Evolutionary conservation across 139 green algal genomes (phyloP).

Genomic region (Tetraselmis striata): DNA sequence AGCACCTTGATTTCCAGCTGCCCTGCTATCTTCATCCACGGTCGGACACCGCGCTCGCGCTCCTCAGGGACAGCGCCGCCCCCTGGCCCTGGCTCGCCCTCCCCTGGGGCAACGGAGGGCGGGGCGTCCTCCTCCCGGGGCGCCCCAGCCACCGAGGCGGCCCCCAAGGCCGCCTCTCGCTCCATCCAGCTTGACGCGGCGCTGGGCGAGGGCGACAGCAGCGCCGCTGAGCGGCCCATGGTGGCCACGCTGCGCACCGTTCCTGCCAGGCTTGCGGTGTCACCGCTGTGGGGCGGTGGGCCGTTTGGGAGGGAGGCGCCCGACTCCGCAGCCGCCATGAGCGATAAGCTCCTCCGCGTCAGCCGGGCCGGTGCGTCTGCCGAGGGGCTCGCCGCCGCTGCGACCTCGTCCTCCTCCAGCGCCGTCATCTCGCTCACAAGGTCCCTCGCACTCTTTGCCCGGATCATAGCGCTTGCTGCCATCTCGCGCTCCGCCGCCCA

Average conservation of each 20-base stretch:
- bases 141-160: slow-evolving; percentile 11
- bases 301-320: neutral
- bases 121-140: neutral
- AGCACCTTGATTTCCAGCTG: slow-evolving; percentile 32
- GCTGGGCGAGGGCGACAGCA: neutral
- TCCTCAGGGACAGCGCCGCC: neutral
- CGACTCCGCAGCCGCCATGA: neutral
- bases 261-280: neutral
- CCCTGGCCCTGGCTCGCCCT: neutral
- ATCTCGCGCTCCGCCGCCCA: neutral
- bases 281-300: neutral
- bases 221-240: neutral
- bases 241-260: neutral
- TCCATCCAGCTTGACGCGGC: neutral
- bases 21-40: neutral
- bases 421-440: neutral
- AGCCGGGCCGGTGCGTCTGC: neutral
- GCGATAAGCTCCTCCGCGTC: neutral
- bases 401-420: neutral
- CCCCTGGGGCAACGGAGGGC: neutral
- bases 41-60: neutral
- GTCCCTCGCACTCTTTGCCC: neutral
- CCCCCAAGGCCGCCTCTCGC: neutral
- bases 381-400: neutral
- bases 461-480: neutral